Base-by-base conservation (phyloP, 768 basidiomycete genomes). In the Heimioporus sp. region DNA sequence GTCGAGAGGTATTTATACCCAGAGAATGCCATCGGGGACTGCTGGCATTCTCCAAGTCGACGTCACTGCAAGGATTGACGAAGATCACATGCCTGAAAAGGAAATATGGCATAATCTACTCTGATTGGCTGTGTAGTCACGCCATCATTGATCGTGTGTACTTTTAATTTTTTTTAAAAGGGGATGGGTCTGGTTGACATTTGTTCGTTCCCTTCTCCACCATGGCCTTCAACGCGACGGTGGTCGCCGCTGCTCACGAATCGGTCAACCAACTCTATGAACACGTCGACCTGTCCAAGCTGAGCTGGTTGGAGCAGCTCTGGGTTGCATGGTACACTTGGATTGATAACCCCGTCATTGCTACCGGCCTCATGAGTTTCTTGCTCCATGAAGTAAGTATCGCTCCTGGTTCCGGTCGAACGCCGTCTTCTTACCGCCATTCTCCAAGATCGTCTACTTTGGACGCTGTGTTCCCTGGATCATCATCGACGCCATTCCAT, bases 401-500 rank as follows among this genome's bases (percentile, higher is more conserved):
- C 35, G 1, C 16, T 28, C 24, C 24, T 28, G 24, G 11, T 13
- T 8, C 5, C 1, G 10, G 7, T 1, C 32, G 36, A 16, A 13
- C 35, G 12, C 43, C 21, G 42, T 32, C 8, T 55, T 19, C 17
- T 59, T 17, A 51, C 49, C 15, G 11, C 6, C 0, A n/a, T 30
- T 17, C 15, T 9, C 16, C 34, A 55, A 97, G 95, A 71, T 93
- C 63, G 92, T 98, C 10, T 99, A 99, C 75, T 99, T 99, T 65
- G 97, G 96, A 36, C 89, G 97, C 20, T 86, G 87, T 57, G 69
- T 98, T 16, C 97, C 95, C 0, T 97, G 93, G 92, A 87, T 98
- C 60, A 89, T 97, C 71, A 86, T 98, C 67, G 97, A 99, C 71
- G 75, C 85, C 2, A 91, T 94, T 32, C 93, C 93, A 1, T 98